Evolutionary conservation across 2,329 filamentous ascomycete genomes (phyloP), one percentile per base, ranked within the genome.

Genomic region (Clonostachys sp.): DNA sequence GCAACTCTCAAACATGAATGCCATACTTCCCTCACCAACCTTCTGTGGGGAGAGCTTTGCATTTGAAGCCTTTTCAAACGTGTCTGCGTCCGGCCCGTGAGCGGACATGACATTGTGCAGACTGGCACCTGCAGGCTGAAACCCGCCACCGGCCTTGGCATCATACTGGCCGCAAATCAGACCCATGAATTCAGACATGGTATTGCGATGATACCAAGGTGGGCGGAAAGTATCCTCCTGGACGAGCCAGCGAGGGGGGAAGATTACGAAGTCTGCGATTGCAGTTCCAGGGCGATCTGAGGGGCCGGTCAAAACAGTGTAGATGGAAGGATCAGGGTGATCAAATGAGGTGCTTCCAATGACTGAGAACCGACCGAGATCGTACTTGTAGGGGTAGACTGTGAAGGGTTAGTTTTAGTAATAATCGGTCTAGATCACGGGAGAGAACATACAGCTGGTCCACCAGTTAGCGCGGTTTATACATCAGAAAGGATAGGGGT

Each of bases 321-420:
- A 91, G 62, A 92, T 91, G 50, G 78, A 84, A 0, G 88, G 88
- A 58, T 91, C 88, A 0, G 87, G 86, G 58, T 92, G 88, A 63
- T 91, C 87, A 59, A 79, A 88, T 17, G 81, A 84, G 54, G 87
- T 81, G 50, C 75, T 83, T 34, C 87, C 87, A 34, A 91, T 83
- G 41, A 80, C 81, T 62, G 83, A 86, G 73, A 90, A 91, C 17
- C 86, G 81, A 14, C 84, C 86, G 1, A 92, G 74, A 58, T 91
- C 87, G 67, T 91, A 92, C 65, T 91, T 92, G 73, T 83, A 90
- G 0, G 88, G 88, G 52, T 86, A 85, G 68, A 88, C 36, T 39
- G 10, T 39, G 12, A 4, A 18, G 12, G 7, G 10, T 18, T n/a
- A 18, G 24, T 3, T 39, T 39, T 7, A 39, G n/a, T 12, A 39